Evolutionary conservation across 106 monocot genomes (phyloP).

Genomic region (Acorus calamus): DNA sequence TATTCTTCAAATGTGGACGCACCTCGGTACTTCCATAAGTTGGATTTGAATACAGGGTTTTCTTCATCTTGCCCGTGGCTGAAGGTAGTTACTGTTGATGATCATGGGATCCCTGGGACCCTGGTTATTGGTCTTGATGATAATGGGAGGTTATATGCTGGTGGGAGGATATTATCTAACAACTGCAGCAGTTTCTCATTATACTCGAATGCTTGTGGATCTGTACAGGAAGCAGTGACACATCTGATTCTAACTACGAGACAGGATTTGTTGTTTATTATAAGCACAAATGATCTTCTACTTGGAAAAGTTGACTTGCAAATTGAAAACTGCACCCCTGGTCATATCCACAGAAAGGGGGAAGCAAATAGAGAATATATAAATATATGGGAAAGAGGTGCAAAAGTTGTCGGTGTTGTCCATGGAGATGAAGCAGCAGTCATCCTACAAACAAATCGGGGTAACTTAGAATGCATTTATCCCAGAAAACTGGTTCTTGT

Average conservation of each 20-base stretch:
- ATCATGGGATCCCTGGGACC: conserved; percentile 34
- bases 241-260: conserved; percentile 83
- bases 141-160: conserved; percentile 48
- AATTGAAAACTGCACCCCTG: conserved; percentile 17
- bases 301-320: conserved; percentile 35
- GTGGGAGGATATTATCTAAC: conserved; percentile 45
- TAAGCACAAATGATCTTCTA: conserved; percentile 60
- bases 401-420: conserved; percentile 73
- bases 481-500: conserved; percentile 83
- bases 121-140: conserved; percentile 85
- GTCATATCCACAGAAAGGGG: conserved; percentile 8
- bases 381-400: conserved; percentile 85
- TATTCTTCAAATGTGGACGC: conserved; percentile 31
- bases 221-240: conserved; percentile 31
- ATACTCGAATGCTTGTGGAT: conserved; percentile 34
- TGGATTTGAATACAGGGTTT: conserved; percentile 39
- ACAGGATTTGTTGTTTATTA: conserved; percentile 71
- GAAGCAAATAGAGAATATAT: conserved; percentile 43
- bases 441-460: conserved; percentile 72
- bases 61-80: conserved; percentile 78
- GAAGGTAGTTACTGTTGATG: conserved; percentile 51
- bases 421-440: conserved; percentile 94
- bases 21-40: conserved; percentile 7
- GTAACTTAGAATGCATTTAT: conserved; percentile 88
- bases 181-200: conserved; percentile 83